phyloP scores from a whole-genome alignment of 192 early-diverging fungal species.

The Gryganskiella cystojenkinii region DNA sequence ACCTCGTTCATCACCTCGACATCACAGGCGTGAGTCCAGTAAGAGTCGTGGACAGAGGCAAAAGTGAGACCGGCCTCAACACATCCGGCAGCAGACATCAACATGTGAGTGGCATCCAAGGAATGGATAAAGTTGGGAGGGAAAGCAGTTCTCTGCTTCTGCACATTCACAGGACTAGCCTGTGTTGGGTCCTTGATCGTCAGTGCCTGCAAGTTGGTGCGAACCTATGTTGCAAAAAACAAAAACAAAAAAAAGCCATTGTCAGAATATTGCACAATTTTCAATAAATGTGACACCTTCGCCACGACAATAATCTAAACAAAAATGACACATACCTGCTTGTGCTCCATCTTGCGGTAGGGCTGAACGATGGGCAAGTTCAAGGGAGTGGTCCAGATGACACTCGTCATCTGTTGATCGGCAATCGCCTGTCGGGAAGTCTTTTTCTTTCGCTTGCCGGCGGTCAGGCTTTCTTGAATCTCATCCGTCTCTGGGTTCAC shows the following conservation, averaged over 20 bases:
- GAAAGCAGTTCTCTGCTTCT: constrained; percentile 96
- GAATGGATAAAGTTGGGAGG: constrained; percentile 99
- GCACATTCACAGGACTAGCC: constrained; percentile 84
- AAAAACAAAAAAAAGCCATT: background rate
- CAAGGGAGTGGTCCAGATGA: constrained; percentile 97
- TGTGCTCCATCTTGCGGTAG: constrained; percentile 81
- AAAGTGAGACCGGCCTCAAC: constrained; percentile 82
- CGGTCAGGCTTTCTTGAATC: constrained; percentile 28
- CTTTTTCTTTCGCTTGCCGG: constrained; percentile 41
- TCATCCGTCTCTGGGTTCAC: constrained; percentile 56
- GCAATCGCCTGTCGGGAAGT: constrained; percentile 56
- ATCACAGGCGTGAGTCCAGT: constrained; percentile 97
- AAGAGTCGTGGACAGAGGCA: constrained; percentile 97
- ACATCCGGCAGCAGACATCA: constrained; percentile 91
- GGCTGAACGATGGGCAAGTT: constrained; percentile 96
- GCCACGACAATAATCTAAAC: too few species aligned
- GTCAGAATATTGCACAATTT: background rate
- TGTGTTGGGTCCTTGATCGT: constrained; percentile 75
- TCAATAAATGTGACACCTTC: too few species aligned
- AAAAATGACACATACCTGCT: constrained; percentile 59
- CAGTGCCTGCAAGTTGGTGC: constrained; percentile 86
- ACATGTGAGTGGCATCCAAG: constrained; percentile 97
- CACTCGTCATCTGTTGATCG: constrained; percentile 80
- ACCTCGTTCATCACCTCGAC: constrained; percentile 87
- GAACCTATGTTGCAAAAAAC: constrained; percentile 11